Base-by-base conservation (phyloP, 495 filamentous ascomycete genomes). In the Aspergillus avenaceus region DNA sequence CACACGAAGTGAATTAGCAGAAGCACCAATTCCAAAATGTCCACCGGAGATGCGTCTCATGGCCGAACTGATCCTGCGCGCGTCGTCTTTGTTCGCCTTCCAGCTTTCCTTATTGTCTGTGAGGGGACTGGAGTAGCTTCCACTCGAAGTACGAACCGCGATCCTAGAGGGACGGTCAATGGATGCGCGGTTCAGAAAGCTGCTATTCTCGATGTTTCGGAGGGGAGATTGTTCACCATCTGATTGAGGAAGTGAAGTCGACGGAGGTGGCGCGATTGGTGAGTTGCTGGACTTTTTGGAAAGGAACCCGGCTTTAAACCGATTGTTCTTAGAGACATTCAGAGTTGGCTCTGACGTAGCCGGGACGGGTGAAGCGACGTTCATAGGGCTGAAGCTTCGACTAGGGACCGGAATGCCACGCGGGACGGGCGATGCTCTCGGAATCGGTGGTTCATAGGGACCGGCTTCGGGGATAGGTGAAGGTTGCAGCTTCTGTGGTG, bases 301-400 rank as follows among this genome's bases (percentile, higher is more conserved):
- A 45, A 97, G 73, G 65, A 95, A 96, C 22, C 93, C 93, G 26
- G 91, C 77, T 61, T 96, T 88, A 75, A 98, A 96, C 27, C 93
- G 91, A 46, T 78, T 81, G 58, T 87, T 91, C 56, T 71, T 74
- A 16, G 63, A 63, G 28, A 73, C 52, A 28, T 65, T 68, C 43
- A 75, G 52, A 1, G 64, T 64, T 13, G 62, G 54, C 21, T 73
- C 73, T 12, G 63, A 48, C 0, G 60, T 46, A 2, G 55, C 61
- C 2, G 69, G 61, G 12, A 63, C 55, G 2, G 71, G 65, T 18
- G 63, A 73, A 26, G 52, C 66, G 6, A 53, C 60, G 8, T 51
- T 50, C 3, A 55, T 50, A 13, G 71, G 69, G 47, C 68, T 71
- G 16, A 61, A 54, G 23, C 59, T 59, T 27, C 69, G 74, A 53